Conservation (phyloP, 139 green algal species). For the Auxenochlorella pyrenoidosa region DNA sequence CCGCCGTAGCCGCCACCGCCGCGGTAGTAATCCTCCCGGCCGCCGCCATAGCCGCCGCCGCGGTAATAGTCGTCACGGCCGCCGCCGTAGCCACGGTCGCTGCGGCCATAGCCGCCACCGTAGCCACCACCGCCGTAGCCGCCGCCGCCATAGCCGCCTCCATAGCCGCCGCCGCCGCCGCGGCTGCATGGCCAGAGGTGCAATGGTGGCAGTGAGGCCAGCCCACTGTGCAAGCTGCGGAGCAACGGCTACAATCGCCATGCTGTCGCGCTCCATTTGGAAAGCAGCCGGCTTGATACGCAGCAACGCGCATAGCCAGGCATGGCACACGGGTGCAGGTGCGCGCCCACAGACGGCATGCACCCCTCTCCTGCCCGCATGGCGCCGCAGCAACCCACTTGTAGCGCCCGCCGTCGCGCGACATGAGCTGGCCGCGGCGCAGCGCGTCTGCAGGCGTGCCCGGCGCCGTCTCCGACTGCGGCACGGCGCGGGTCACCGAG, state of each 20-base stretch:
- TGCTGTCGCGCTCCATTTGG: too few relatives aligned
- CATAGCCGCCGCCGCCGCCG: neutral
- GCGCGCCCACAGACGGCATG: too few relatives aligned
- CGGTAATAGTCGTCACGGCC: neutral
- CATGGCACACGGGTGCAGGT: too few relatives aligned
- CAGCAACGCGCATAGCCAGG: too few relatives aligned
- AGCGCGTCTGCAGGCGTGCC: constrained; percentile 73
- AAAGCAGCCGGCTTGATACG: too few relatives aligned
- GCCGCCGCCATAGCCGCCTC: neutral
- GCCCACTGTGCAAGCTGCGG: too few relatives aligned
- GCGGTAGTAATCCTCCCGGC: neutral
- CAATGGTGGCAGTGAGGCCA: too few relatives aligned
- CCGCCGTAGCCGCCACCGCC: constrained; percentile 12
- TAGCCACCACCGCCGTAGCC: neutral
- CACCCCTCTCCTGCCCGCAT: too few relatives aligned
- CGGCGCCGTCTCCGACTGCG: constrained; percentile 71
- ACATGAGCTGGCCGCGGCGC: constrained; percentile 34
- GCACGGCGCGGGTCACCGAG: constrained; percentile 77
- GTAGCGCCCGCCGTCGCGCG: constrained; percentile 30
- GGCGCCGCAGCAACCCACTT: neutral
- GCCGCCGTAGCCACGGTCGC: constrained; percentile 1
- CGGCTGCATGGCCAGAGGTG: neutral
- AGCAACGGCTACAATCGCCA: too few relatives aligned
- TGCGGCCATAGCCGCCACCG: constrained; percentile 15
- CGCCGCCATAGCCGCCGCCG: constrained; percentile 1